Conservation (phyloP, 768 basidiomycete genomes). For the Lactarius deliciosus region DNA sequence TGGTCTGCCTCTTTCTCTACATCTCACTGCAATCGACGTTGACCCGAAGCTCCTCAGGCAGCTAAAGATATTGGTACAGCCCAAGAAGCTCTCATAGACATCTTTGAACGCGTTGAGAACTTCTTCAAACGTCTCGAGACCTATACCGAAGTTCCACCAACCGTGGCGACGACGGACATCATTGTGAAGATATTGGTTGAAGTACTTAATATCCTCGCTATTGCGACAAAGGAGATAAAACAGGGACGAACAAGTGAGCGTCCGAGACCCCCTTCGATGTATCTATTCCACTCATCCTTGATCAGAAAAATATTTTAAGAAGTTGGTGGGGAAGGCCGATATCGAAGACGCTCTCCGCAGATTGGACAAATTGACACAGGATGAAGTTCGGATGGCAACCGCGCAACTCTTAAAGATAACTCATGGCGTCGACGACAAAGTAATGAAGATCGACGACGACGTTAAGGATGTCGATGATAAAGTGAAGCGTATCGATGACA, state of each 20-base stretch:
- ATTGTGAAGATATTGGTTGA: conserved; percentile 8
- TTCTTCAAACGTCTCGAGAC: background rate
- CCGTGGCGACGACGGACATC: background rate
- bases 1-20: background rate
- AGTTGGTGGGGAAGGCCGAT: no score
- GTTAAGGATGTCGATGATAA: no score
- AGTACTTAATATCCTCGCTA: background rate
- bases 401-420: background rate
- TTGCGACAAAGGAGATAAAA: conserved; percentile 6
- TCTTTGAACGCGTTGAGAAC: conserved; percentile 2
- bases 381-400: background rate
- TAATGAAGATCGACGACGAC: no score
- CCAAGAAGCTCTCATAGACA: background rate
- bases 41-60: background rate
- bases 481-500: no score
- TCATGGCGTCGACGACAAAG: background rate
- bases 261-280: background rate
- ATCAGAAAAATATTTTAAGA: no score
- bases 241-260: conserved; percentile 1
- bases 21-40: background rate
- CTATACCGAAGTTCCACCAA: background rate
- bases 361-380: no score
- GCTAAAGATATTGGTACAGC: background rate
- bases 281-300: no score
- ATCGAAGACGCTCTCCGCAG: no score